phyloP scores from a whole-genome alignment of 768 basidiomycete genomes.

The Termitomyces sp. region DNA sequence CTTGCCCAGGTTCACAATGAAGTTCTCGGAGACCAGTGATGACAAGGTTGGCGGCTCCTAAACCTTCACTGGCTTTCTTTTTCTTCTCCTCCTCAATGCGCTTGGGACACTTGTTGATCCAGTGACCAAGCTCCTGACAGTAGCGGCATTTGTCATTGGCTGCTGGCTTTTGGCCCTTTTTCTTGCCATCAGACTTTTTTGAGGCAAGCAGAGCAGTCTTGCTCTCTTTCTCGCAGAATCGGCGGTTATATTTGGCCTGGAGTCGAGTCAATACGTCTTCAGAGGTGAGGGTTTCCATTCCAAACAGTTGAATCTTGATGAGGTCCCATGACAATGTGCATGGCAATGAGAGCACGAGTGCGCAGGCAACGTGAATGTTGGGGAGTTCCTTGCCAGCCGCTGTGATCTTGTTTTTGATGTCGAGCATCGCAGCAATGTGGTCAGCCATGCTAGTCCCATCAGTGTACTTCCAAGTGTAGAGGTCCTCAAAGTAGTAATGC shows the following conservation, averaged over 20 bases:
- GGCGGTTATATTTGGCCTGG: background rate
- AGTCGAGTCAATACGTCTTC: background rate
- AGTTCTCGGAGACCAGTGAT: background rate
- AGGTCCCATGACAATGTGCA: too few relatives aligned
- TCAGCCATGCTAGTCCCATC: background rate
- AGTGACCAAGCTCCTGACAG: background rate
- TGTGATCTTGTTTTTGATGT: background rate
- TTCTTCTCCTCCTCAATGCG: background rate
- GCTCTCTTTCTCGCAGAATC: background rate
- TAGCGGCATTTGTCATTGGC: background rate
- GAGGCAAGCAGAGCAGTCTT: background rate
- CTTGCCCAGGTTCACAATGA: background rate
- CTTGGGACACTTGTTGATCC: background rate
- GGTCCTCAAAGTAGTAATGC: background rate
- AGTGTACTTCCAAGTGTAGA: background rate
- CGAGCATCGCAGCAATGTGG: background rate
- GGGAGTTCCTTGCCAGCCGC: background rate
- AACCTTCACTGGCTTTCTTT: background rate
- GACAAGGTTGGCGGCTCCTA: too few relatives aligned
- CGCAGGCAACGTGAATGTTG: too few relatives aligned
- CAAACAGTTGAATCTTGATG: too few relatives aligned
- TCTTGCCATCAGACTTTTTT: background rate
- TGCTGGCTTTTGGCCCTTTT: background rate
- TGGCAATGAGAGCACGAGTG: too few relatives aligned
- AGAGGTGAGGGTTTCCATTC: too few relatives aligned